Evolutionary conservation across 192 early-diverging fungal genomes (phyloP).

Genomic region (Cladochytrium replicatum): DNA sequence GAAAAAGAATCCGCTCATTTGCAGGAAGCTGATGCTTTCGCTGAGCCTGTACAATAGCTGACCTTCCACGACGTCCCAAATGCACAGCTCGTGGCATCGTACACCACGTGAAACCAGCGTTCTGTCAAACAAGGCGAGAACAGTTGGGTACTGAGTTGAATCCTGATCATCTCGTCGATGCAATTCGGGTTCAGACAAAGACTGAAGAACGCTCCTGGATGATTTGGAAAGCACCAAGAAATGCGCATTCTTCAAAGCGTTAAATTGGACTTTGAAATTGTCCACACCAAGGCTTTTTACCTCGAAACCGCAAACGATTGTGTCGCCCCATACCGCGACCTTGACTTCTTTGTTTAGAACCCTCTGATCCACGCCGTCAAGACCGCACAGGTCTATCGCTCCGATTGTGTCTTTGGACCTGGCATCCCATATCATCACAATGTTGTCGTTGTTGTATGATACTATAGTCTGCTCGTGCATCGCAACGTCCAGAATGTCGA

Average conservation of each 20-base stretch:
- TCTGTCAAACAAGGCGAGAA: conserved; percentile 19
- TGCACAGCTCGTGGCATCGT: conserved; percentile 23
- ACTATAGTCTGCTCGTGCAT: conserved; percentile 12
- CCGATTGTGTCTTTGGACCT: neutral
- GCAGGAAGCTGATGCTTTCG: conserved; percentile 11
- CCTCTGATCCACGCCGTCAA: conserved; percentile 10
- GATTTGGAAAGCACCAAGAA: conserved; percentile 16
- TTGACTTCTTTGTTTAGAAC: conserved; percentile 22
- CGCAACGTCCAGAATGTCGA: conserved; percentile 23
- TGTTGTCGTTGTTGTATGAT: conserved; percentile 23
- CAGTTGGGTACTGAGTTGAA: conserved; percentile 20
- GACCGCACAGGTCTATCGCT: conserved; percentile 9
- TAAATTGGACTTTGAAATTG: conserved; percentile 3
- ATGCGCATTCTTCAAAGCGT: conserved; percentile 8
- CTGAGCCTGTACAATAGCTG: conserved; percentile 20
- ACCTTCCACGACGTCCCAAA: conserved; percentile 17
- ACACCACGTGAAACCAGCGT: conserved; percentile 21
- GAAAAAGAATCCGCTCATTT: conserved; percentile 3
- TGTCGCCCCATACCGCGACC: conserved; percentile 17
- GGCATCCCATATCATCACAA: conserved; percentile 17
- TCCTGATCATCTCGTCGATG: conserved; percentile 18
- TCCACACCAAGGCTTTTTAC: conserved; percentile 3
- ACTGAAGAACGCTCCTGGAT: neutral
- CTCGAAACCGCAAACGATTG: conserved; percentile 29
- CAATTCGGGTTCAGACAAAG: conserved; percentile 8